Evolutionary conservation across 176 grass and related monocot species (phyloP).

Genomic region (Juncus inflexus): DNA sequence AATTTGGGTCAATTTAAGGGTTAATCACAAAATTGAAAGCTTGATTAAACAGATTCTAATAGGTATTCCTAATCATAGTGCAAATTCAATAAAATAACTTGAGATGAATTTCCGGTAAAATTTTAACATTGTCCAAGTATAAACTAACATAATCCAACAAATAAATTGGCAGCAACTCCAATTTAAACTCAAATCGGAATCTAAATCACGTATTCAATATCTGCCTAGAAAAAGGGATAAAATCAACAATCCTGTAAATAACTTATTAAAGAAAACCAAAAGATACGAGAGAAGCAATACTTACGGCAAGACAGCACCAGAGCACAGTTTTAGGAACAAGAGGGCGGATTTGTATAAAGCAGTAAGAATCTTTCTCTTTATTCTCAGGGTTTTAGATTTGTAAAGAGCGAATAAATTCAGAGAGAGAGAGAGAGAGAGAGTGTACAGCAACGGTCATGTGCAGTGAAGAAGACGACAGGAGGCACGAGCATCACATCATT

Average conservation of each 20-base stretch:
- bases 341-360: constrained; percentile 1
- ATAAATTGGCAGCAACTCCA: neutral
- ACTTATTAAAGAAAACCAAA: neutral
- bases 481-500: constrained; percentile 23
- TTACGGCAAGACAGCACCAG: neutral
- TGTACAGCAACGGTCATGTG: constrained; percentile 18
- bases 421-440: constrained; percentile 3
- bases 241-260: neutral
- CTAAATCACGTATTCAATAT: neutral
- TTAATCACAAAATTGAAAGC: too few species aligned
- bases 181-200: constrained; percentile 10
- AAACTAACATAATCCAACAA: neutral
- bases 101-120: too few species aligned
- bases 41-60: too few species aligned
- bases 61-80: too few species aligned
- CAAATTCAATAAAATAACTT: too few species aligned
- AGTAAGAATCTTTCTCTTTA: constrained; percentile 22
- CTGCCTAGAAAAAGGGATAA: neutral
- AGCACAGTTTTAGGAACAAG: neutral
- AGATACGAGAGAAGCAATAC: constrained; percentile 1
- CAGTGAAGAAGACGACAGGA: constrained; percentile 21
- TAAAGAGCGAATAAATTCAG: too few species aligned
- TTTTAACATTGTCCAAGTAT: neutral
- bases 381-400: constrained; percentile 13
- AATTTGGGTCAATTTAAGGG: too few species aligned